A percentile compares a stretch with the other conserved stretches of the same genome.
These are phyloP conservation scores for Cystofilobasidium capitatum DNA, from an alignment of 768 basidiomycete genomes.

Conservation along the genomic window DNA sequence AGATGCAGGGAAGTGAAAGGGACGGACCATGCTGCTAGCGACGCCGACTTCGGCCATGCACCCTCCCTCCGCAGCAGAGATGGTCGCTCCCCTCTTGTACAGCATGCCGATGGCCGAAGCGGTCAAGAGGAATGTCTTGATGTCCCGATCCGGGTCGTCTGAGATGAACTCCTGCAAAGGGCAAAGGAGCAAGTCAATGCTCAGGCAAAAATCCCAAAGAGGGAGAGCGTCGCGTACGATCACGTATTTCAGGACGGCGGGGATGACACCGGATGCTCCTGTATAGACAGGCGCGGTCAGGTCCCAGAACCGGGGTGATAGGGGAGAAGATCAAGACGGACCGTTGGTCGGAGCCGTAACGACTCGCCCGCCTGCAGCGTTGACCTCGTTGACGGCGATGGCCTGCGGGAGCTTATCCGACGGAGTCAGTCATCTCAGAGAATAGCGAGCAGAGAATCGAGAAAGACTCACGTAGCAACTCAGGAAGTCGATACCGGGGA, in stretches of 20 bases:
- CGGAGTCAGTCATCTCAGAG: constrained; percentile 47
- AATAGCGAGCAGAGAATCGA: not conserved
- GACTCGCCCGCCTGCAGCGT: constrained; percentile 82
- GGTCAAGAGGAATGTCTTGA: constrained; percentile 61
- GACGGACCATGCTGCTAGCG: constrained; percentile 83
- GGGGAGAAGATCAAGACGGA: constrained; percentile 6
- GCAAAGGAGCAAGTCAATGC: not conserved
- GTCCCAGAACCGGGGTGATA: not conserved
- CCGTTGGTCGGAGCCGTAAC: constrained; percentile 60
- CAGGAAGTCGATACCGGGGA: constrained; percentile 81
- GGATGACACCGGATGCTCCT: constrained; percentile 84
- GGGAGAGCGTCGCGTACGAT: constrained; percentile 43
- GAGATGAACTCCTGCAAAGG: constrained; percentile 10
- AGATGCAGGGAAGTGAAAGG: not conserved
- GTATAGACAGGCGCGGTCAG: not conserved
- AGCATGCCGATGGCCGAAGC: constrained; percentile 77
- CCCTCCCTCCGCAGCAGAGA: constrained; percentile 89
- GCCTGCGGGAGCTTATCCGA: constrained; percentile 47
- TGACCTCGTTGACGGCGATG: constrained; percentile 46
- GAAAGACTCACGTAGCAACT: constrained; percentile 56
- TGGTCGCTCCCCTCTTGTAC: constrained; percentile 73
- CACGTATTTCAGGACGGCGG: constrained; percentile 68
- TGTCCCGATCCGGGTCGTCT: constrained; percentile 65
- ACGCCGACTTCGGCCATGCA: constrained; percentile 82
- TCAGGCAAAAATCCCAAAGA: no score